Percentiles rank a stretch among this genome's conserved stretches.
These are phyloP conservation scores for Phytophthora palmivora DNA, from an alignment of 352 stramenopile genomes.

Conservation along the genomic window DNA sequence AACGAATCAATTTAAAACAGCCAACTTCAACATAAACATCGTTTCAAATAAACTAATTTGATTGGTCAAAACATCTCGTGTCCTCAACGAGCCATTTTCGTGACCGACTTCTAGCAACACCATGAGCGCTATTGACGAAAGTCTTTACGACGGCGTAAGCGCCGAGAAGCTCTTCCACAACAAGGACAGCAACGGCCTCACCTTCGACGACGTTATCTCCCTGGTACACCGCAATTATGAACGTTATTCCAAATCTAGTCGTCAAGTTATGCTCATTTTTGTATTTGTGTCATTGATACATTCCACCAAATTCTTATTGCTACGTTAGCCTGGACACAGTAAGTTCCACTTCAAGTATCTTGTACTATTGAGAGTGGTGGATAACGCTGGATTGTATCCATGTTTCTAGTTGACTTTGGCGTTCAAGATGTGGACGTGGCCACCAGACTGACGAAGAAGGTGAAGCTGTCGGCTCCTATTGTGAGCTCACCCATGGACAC, in stretches of 20 bases:
- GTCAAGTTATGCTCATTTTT: constrained; percentile 21
- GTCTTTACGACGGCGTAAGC: constrained; percentile 71
- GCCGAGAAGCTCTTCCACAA: constrained; percentile 74
- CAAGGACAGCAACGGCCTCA: constrained; percentile 77
- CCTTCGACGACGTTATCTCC: constrained; percentile 89
- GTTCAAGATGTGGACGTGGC: constrained; percentile 94
- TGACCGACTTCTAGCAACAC: not conserved
- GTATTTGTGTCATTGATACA: not conserved
- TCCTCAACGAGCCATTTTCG: constrained; percentile 16
- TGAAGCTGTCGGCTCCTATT: constrained; percentile 94
- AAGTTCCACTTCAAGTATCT: constrained; percentile 25
- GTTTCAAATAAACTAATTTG: not conserved
- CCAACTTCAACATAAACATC: constrained; percentile 28
- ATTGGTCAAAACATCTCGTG: constrained; percentile 18
- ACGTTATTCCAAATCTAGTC: not conserved
- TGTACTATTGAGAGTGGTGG: not conserved
- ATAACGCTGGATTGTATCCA: not conserved
- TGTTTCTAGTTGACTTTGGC: constrained; percentile 89
- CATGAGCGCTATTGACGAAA: constrained; percentile 40
- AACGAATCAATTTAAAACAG: constrained; percentile 2
- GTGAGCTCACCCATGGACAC: constrained; percentile 99
- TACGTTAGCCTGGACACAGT: constrained; percentile 68
- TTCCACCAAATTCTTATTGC: not conserved
- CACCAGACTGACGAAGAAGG: constrained; percentile 90
- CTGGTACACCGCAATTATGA: constrained; percentile 50